Evolutionary conservation across 2,329 filamentous ascomycete species (phyloP).

Genomic region (Diaporthe sp.): DNA sequence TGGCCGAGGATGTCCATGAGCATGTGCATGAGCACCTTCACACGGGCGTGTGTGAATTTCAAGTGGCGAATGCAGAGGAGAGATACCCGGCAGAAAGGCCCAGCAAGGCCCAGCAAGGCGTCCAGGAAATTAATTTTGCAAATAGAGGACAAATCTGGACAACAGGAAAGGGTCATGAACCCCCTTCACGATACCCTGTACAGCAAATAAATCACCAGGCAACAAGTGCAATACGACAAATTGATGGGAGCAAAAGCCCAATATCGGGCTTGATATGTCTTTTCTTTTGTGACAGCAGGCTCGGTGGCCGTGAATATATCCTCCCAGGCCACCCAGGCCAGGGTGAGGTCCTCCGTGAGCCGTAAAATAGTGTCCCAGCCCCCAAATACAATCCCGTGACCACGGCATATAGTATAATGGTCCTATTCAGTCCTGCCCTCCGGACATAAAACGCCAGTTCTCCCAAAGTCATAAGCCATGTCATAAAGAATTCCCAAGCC

Average conservation of each 20-base stretch:
- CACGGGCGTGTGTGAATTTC: not conserved
- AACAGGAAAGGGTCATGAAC: not conserved
- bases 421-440: not conserved
- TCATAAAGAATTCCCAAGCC: constrained; percentile 19
- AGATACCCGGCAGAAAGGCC: constrained; percentile 24
- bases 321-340: no score
- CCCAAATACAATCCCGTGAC: constrained; percentile 6
- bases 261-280: not conserved
- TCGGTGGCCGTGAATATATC: not conserved
- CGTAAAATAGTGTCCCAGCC: not conserved
- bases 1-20: not conserved
- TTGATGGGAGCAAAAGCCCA: not conserved
- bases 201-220: not conserved
- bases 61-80: constrained; percentile 4
- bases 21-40: not conserved
- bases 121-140: constrained; percentile 3
- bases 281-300: not conserved
- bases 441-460: constrained; percentile 10
- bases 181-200: not conserved
- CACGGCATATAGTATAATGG: not conserved
- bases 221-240: not conserved
- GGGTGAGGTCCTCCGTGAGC: not conserved
- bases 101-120: constrained; percentile 29
- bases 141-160: not conserved
- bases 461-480: constrained; percentile 8